These are phyloP conservation scores for Psidium guajava DNA, from an alignment of 345 rosid species.

Conservation along the genomic window DNA sequence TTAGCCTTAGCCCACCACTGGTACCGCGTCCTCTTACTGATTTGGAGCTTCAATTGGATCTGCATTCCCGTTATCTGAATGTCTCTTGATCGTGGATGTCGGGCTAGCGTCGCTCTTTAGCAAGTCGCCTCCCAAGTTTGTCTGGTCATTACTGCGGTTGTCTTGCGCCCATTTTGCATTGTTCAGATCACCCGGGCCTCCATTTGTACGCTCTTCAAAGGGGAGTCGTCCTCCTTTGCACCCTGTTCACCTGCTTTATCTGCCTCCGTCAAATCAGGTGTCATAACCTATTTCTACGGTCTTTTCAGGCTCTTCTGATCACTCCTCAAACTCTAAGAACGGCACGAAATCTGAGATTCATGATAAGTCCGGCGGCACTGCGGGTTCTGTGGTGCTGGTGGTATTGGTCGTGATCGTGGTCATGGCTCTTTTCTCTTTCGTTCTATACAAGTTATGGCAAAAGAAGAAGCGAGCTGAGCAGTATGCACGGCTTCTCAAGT, in stretches of 20 bases:
- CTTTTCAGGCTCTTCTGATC: conserved; percentile 44
- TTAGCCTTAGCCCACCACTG: background rate
- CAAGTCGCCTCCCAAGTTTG: background rate
- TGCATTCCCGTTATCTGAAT: background rate
- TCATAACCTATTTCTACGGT: background rate
- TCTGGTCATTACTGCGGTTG: background rate
- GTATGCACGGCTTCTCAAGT: conserved; percentile 82
- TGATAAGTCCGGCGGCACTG: conserved; percentile 26
- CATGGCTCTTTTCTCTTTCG: conserved; percentile 41
- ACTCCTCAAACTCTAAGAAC: conserved; percentile 25
- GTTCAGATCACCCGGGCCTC: background rate
- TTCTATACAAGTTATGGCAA: conserved; percentile 83
- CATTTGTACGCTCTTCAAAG: background rate
- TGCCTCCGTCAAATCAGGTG: background rate
- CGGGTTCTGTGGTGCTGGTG: conserved; percentile 39
- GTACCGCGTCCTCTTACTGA: background rate
- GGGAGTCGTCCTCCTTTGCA: background rate
- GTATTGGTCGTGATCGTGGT: conserved; percentile 38
- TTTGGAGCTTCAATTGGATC: background rate
- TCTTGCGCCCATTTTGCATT: background rate
- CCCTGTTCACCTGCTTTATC: background rate
- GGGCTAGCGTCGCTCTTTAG: background rate
- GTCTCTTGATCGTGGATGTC: background rate
- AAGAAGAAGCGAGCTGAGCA: conserved; percentile 98
- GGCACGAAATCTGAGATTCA: conserved; percentile 24